A percentile compares a stretch with the other conserved stretches of the same genome.
Conservation (phyloP, 2,329 filamentous ascomycete genomes). For the Fusarium temperatum region DNA sequence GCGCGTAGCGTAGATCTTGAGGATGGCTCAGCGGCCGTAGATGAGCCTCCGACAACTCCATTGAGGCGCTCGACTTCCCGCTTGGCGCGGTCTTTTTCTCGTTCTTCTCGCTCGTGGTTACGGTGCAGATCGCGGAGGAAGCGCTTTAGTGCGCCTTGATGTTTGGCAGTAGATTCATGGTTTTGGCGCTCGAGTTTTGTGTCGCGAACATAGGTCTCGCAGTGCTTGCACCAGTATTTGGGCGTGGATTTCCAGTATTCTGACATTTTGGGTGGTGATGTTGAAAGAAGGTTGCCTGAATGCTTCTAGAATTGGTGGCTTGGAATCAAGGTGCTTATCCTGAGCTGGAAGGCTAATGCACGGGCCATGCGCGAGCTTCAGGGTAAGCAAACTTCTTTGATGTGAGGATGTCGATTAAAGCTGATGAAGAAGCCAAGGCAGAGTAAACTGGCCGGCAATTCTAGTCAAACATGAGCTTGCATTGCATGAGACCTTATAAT, state of each 20-base stretch:
- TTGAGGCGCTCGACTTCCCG: conserved; percentile 88
- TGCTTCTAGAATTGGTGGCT: background rate
- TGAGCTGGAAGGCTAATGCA: background rate
- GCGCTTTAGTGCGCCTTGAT: conserved; percentile 87
- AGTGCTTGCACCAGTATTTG: conserved; percentile 99
- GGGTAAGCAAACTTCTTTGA: background rate
- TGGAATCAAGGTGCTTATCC: conserved; percentile 25
- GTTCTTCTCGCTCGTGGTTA: conserved; percentile 79
- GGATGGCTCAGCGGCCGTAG: conserved; percentile 45
- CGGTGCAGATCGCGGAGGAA: conserved; percentile 90
- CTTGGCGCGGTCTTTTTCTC: conserved; percentile 83
- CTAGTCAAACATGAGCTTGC: background rate
- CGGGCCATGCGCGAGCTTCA: background rate
- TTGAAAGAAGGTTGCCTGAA: background rate
- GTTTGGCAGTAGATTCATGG: conserved; percentile 86
- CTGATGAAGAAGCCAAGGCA: background rate
- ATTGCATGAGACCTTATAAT: background rate
- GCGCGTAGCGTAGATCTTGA: conserved; percentile 16
- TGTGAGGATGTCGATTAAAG: background rate
- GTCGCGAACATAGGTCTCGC: conserved; percentile 88
- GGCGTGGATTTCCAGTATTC: conserved; percentile 99
- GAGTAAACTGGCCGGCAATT: background rate
- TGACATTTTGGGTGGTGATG: conserved; percentile 68
- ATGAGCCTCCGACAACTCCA: conserved; percentile 69
- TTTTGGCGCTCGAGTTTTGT: conserved; percentile 89